Evolutionary conservation across 2,329 filamentous ascomycete genomes (phyloP).

Genomic region (Trichoderma polysporum): DNA sequence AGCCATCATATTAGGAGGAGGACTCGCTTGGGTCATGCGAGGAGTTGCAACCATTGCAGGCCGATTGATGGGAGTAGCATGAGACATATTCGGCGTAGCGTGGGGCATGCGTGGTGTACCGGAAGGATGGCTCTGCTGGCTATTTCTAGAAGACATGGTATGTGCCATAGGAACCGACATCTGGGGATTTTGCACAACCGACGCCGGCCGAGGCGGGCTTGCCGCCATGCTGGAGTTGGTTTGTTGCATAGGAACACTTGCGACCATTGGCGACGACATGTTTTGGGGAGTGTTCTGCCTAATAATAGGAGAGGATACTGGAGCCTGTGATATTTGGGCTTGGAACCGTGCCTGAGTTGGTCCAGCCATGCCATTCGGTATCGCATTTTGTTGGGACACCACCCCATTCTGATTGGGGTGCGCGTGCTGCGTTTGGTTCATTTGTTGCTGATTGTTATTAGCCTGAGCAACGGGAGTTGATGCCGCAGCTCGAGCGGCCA

Average conservation of each 20-base stretch:
- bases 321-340: slow-evolving; percentile 59
- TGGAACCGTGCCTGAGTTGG: slow-evolving; percentile 48
- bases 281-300: slow-evolving; percentile 64
- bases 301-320: slow-evolving; percentile 66
- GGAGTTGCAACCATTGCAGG: slow-evolving; percentile 56
- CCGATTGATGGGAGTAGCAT: slow-evolving; percentile 58
- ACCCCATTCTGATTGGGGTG: slow-evolving; percentile 41
- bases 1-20: slow-evolving; percentile 59
- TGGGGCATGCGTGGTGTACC: slow-evolving; percentile 63
- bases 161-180: slow-evolving; percentile 61
- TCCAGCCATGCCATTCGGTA: slow-evolving; percentile 41
- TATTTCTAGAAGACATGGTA: slow-evolving; percentile 63
- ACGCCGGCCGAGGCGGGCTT: slow-evolving; percentile 66
- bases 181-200: slow-evolving; percentile 60
- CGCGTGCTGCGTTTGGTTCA: slow-evolving; percentile 35
- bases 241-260: slow-evolving; percentile 61
- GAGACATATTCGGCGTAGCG: slow-evolving; percentile 60
- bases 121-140: slow-evolving; percentile 64
- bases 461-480: slow-evolving; percentile 30
- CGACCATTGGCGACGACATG: slow-evolving; percentile 65
- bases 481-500: slow-evolving; percentile 32
- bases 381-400: slow-evolving; percentile 36
- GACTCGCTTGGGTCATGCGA: slow-evolving; percentile 62
- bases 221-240: slow-evolving; percentile 67
- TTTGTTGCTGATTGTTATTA: slow-evolving; percentile 28